These are phyloP conservation scores for Teunomyces barrocoloradensis DNA, from an alignment of 805 yeast genomes.

Conservation along the genomic window DNA sequence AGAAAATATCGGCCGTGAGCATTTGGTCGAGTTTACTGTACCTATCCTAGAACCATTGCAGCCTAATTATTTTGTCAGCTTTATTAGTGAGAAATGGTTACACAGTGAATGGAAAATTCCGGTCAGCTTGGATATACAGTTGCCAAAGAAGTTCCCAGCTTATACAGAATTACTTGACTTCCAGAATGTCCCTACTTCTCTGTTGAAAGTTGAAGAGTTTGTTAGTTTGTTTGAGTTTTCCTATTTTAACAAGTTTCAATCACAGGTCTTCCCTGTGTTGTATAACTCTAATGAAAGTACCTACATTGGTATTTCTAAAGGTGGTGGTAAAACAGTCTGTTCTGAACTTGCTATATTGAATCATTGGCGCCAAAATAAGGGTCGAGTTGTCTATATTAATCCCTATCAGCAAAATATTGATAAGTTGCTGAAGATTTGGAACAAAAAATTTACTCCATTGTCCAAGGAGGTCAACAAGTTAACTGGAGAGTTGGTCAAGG, in stretches of 20 bases:
- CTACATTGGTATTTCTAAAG: slow-evolving; percentile 71
- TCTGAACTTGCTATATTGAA: slow-evolving; percentile 72
- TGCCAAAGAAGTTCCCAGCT: slow-evolving; percentile 66
- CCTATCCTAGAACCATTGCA: slow-evolving; percentile 53
- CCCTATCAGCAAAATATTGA: slow-evolving; percentile 62
- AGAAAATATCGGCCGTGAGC: slow-evolving; percentile 51
- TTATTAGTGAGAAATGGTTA: slow-evolving; percentile 83
- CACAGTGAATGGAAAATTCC: slow-evolving; percentile 68
- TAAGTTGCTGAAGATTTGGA: slow-evolving; percentile 50
- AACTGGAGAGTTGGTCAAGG: slow-evolving; percentile 51
- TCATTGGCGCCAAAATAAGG: slow-evolving; percentile 69
- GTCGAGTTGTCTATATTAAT: slow-evolving; percentile 69
- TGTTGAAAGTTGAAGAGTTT: slow-evolving; percentile 50
- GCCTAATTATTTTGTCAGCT: slow-evolving; percentile 70
- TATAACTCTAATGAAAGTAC: slow-evolving; percentile 57
- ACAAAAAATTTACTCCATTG: slow-evolving; percentile 40
- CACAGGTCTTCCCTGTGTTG: slow-evolving; percentile 63
- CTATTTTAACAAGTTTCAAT: slow-evolving; percentile 68
- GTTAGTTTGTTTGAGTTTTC: slow-evolving; percentile 44
- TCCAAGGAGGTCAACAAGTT: slow-evolving; percentile 56
- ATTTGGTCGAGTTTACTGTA: slow-evolving; percentile 62
- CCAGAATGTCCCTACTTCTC: slow-evolving; percentile 48
- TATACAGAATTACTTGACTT: slow-evolving; percentile 57
- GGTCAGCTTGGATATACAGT: slow-evolving; percentile 44
- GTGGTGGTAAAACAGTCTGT: slow-evolving; percentile 68